Base-by-base conservation (phyloP, 139 green algal species). In the Gonium pectorale region DNA sequence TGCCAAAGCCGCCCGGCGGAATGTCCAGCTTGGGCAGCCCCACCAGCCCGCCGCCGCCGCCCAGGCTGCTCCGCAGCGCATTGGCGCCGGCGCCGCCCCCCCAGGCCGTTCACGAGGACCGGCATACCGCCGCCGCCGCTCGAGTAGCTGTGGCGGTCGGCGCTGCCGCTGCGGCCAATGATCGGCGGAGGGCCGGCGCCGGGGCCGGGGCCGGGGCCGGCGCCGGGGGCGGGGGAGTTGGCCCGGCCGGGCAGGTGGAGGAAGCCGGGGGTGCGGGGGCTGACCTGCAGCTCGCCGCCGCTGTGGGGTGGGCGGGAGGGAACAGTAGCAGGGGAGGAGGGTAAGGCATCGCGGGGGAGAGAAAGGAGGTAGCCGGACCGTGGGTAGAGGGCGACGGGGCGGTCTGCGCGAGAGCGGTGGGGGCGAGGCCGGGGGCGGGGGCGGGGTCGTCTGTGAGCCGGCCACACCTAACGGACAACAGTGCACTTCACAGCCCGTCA, bases 21-120 rank as follows among this genome's bases (percentile, higher is more conserved):
- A 54, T 33, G 3, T 80, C 72, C 33, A 67, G 37, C 24, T 67
- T 67, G 24, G 72, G 72, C 72, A 80, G 35, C 24, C 72, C 72
- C 31, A 40, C 62, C 8, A 26, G 3, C n/a, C n/a, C n/a, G 54
- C 52, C 52, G 54, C 52, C 43, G 49, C 41, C 35, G 52, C 51
- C 52, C 6, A 64, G 33, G 33, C 56, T 64, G 56, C 33, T 24
- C 56, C n/a, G n/a, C n/a, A n/a, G n/a, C 70, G 46, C 70, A 79
- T 79, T 5, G 38, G 67, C 43, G n/a, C 70, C 70, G 33, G 9
- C 49, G 44, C 46, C 17, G 70, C 21, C 41, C 27, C 41, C 41
- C 29, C 21, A 37, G 24, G 41, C 67, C 9, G 27, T 9, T 38
- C 7, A 37, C 27, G 26, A 56, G 27, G 35, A 43, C 5, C 6